Percentiles rank a stretch among this genome's conserved stretches.
phyloP scores from a whole-genome alignment of 2,329 filamentous ascomycete genomes.

The Leptographium galeiforme region DNA sequence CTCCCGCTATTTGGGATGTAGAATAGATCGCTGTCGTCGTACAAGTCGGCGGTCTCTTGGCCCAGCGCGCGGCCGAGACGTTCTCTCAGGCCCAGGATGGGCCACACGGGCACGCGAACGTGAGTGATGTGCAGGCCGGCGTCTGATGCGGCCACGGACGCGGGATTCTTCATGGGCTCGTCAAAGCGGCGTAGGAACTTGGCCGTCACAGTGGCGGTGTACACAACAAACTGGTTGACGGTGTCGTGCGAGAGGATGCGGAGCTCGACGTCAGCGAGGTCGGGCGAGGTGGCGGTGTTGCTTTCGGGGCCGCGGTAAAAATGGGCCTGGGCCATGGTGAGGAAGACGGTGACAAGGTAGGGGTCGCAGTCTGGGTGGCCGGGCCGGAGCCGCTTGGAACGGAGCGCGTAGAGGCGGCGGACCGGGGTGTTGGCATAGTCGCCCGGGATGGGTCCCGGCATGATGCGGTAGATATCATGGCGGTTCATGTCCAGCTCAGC shows the following conservation, averaged over 20 bases:
- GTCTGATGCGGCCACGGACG: not conserved
- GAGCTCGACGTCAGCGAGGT: conserved; percentile 32
- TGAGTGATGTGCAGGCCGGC: conserved; percentile 32
- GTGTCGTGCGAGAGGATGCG: conserved; percentile 38
- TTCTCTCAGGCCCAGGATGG: conserved; percentile 40
- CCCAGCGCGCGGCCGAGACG: conserved; percentile 40
- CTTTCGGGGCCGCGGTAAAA: conserved; percentile 24
- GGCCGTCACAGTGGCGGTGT: conserved; percentile 33
- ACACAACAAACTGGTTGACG: conserved; percentile 37
- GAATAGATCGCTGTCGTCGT: not conserved
- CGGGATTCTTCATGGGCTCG: conserved; percentile 26
- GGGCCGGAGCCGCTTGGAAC: conserved; percentile 33
- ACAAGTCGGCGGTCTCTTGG: conserved; percentile 27
- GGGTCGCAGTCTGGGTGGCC: conserved; percentile 36
- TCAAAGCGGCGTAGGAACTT: conserved; percentile 37
- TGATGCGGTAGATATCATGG: conserved; percentile 31
- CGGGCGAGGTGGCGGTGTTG: not conserved
- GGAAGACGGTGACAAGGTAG: conserved; percentile 35
- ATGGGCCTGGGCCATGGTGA: conserved; percentile 43
- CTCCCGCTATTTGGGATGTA: too few species aligned
- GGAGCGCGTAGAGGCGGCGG: conserved; percentile 29
- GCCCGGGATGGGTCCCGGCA: conserved; percentile 23
- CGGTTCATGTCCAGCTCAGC: conserved; percentile 31
- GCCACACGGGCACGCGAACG: conserved; percentile 38
- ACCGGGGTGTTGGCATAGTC: conserved; percentile 31